Evolutionary conservation across 345 rosid genomes (phyloP), one percentile per base, ranked within the genome.

Genomic region (Populus ilicifolia): DNA sequence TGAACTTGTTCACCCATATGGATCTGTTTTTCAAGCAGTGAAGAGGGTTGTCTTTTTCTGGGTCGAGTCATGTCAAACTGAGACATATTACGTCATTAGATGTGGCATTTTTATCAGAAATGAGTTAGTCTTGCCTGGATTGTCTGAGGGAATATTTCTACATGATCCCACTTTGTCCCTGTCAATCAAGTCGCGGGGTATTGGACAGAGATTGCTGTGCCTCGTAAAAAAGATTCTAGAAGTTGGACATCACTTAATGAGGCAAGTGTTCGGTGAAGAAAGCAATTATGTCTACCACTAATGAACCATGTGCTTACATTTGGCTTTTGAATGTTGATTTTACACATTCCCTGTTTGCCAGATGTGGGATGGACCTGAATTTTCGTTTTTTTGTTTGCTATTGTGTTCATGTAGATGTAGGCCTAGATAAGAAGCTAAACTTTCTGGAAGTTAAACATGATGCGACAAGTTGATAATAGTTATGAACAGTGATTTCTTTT

Each of bases 71-170:
- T 70, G 79, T 74, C 82, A 70, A 56, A 9, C 41, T 3, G 46
- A 73, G 75, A 70, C 63, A 54, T 17, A 2, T 18, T 39, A 13
- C n/a, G 5, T 64, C n/a, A 50, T 30, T 74, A 43, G 81, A 5
- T 56, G 73, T 74, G 17, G 43, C 61, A 46, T 70, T 75, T 33
- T 62, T 30, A 70, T 76, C 62, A 77, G 61, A 75, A 66, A 68
- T 16, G 80, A 81, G 13, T 78, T 70, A 62, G 77, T 39, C 33
- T 80, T 66, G 77, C 27, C 72, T 66, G 77, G 75, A 84, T 85
- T 82, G 75, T 80, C 76, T 80, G 82, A 80, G 79, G 85, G 87
- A 84, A 87, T 82, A 85, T 85, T 81, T 84, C 66, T 74, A 77
- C 52, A 79, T 63, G 79, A 77, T 84, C 79, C 81, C 80, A 64